Conservation (phyloP, 202 grass and related monocot species). For the Zoysia matrella region DNA sequence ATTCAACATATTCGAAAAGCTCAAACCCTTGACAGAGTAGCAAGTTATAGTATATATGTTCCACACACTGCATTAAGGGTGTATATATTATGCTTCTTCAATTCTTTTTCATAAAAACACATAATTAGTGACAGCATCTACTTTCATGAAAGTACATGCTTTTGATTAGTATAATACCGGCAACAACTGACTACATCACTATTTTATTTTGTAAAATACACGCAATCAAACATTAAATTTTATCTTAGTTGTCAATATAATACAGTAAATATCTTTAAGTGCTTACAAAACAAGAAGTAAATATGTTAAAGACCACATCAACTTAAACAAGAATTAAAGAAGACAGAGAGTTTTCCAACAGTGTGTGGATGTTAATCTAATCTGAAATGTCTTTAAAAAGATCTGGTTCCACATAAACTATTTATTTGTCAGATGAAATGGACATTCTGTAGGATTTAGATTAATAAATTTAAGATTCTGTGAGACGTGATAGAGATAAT, state of each 20-base stretch:
- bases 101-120: background rate
- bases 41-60: slow-evolving; percentile 17
- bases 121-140: background rate
- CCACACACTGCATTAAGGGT: slow-evolving; percentile 12
- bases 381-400: background rate
- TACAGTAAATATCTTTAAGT: background rate
- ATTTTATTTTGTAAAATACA: background rate
- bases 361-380: slow-evolving; percentile 8
- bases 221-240: background rate
- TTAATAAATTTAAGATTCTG: background rate
- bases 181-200: background rate
- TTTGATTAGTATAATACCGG: background rate
- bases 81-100: background rate
- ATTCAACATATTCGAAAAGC: slow-evolving; percentile 29
- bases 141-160: slow-evolving; percentile 11
- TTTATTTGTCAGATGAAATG: slow-evolving; percentile 21
- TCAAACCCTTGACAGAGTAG: slow-evolving; percentile 28
- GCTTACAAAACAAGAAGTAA: background rate
- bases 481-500: background rate
- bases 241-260: too few relatives aligned
- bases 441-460: slow-evolving; percentile 11
- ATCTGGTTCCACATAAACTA: slow-evolving; percentile 22
- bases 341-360: background rate
- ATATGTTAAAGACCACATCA: background rate
- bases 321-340: background rate